A percentile compares a stretch with the other conserved stretches of the same genome.
Evolutionary conservation across 1,139 yeast genomes (phyloP).

Genomic region (Suhomyces bokatorum): DNA sequence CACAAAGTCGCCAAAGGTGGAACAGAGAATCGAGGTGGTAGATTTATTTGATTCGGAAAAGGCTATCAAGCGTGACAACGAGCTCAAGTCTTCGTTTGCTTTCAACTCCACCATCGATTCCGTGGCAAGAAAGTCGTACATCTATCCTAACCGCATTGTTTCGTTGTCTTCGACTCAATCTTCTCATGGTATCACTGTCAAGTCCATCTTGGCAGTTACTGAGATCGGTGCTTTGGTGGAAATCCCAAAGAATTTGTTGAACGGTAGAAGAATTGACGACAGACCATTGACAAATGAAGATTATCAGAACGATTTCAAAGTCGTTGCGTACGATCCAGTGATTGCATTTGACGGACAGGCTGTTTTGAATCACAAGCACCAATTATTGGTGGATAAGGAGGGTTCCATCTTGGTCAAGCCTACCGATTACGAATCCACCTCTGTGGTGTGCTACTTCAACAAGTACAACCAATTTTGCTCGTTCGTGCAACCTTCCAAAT

Average conservation of each 20-base stretch:
- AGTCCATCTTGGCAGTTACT: slow-evolving; percentile 62
- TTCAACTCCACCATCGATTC: slow-evolving; percentile 25
- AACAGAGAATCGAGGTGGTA: slow-evolving; percentile 65
- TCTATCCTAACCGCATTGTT: slow-evolving; percentile 56
- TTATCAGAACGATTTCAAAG: slow-evolving; percentile 55
- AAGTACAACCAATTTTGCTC: slow-evolving; percentile 72
- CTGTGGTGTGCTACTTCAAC: slow-evolving; percentile 66
- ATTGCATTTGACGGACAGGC: slow-evolving; percentile 49
- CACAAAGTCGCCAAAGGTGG: slow-evolving; percentile 46
- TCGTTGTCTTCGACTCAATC: slow-evolving; percentile 62
- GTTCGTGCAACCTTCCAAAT: slow-evolving; percentile 74
- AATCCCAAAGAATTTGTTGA: slow-evolving; percentile 66
- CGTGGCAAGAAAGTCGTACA: slow-evolving; percentile 54
- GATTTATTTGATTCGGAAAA: slow-evolving; percentile 71
- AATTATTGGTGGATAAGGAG: slow-evolving; percentile 38
- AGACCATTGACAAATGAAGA: slow-evolving; percentile 56
- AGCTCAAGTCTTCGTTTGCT: slow-evolving; percentile 34
- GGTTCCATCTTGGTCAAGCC: slow-evolving; percentile 52
- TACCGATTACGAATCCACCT: slow-evolving; percentile 80
- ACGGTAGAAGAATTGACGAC: slow-evolving; percentile 60
- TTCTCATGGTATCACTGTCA: slow-evolving; percentile 70
- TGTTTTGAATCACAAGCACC: slow-evolving; percentile 39
- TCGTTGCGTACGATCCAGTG: slow-evolving; percentile 67
- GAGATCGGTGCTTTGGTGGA: slow-evolving; percentile 64
- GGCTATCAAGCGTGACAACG: slow-evolving; percentile 15